Evolutionary conservation across 2,329 filamentous ascomycete genomes (phyloP), one percentile per base, ranked within the genome.

Genomic region (Trichoderma arundinaceum): DNA sequence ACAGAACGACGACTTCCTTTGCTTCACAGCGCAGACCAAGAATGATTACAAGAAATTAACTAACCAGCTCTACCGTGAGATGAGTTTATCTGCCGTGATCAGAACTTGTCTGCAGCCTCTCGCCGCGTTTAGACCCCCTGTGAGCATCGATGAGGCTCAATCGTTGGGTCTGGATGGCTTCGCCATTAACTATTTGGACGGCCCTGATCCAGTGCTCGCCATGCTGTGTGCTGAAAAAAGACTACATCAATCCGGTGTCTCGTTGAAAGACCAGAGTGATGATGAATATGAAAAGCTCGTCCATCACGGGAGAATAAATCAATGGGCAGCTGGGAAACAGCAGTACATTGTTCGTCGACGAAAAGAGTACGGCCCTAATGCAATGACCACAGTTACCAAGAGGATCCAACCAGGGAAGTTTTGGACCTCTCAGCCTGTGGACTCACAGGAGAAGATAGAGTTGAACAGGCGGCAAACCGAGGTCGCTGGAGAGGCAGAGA

Each of bases 161-260:
- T 66, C 72, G 46, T 66, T 87, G 76, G 92, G 92, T 0, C 86
- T 99, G 57, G 90, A 96, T 69, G 88, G 90, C 1, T 97, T 91
- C 79, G 88, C 92, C 0, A 82, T 91, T 32, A 91, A 98, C 73
- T 92, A 86, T 66, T 74, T 99, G 6, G 84, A 89, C 39, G 95
- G 94, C 0, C 96, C 96, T 0, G 88, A 90, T 1, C 85, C 91
- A 1, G 92, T 99, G 1, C 80, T 98, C 39, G 90, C 92, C 7
- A 95, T 96, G 90, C 85, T 99, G 22, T 97, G 93, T 76, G 85
- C 88, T 12, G 89, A 91, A 70, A 86, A 84, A 66, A 84, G 81
- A 61, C 77, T 97, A 7, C 88, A 96, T 71, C 80, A 81, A 32
- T 89, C 89, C 6, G 92, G 87, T 0, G 84, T 94, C 51, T 82